phyloP scores from a whole-genome alignment of 352 stramenopile genomes.

The Elongisporangium undulatum region DNA sequence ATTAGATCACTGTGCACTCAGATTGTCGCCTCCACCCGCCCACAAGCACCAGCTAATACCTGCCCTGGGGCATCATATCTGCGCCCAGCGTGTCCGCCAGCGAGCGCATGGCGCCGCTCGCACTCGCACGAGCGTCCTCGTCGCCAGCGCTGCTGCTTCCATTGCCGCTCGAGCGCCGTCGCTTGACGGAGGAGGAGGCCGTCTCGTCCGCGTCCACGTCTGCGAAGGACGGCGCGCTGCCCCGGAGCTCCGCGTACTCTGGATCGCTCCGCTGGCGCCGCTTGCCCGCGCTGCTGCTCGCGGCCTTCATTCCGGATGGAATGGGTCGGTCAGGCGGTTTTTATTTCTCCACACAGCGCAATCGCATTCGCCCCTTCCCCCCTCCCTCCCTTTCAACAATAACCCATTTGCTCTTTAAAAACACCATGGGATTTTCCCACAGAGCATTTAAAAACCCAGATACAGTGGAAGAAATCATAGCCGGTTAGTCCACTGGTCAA shows the following conservation, averaged over 20 bases:
- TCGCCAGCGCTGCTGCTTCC: slow-evolving; percentile 1
- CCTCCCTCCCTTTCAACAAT: not conserved
- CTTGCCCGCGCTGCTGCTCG: slow-evolving; percentile 7
- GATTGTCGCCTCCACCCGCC: not conserved
- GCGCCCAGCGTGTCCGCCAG: not conserved
- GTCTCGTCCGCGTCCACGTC: slow-evolving; percentile 50
- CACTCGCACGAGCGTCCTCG: slow-evolving; percentile 2
- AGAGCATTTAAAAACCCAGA: too few species aligned
- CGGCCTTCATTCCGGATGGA: not conserved
- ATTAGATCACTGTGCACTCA: not conserved
- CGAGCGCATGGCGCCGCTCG: not conserved
- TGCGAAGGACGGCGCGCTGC: slow-evolving; percentile 28
- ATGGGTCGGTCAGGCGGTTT: not conserved
- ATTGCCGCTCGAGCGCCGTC: not conserved
- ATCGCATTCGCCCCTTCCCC: not conserved
- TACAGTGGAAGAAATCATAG: too few species aligned
- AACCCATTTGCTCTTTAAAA: too few species aligned
- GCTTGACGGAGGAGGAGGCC: not conserved
- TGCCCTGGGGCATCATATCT: not conserved
- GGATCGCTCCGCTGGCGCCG: slow-evolving; percentile 28
- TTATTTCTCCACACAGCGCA: not conserved
- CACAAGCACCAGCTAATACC: not conserved
- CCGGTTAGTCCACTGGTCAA: not conserved
- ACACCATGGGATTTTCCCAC: too few species aligned
- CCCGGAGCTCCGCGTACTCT: slow-evolving; percentile 62